These are phyloP conservation scores for Ophiostoma fasciatum DNA, from an alignment of 2,329 filamentous ascomycete species.

Conservation along the genomic window DNA sequence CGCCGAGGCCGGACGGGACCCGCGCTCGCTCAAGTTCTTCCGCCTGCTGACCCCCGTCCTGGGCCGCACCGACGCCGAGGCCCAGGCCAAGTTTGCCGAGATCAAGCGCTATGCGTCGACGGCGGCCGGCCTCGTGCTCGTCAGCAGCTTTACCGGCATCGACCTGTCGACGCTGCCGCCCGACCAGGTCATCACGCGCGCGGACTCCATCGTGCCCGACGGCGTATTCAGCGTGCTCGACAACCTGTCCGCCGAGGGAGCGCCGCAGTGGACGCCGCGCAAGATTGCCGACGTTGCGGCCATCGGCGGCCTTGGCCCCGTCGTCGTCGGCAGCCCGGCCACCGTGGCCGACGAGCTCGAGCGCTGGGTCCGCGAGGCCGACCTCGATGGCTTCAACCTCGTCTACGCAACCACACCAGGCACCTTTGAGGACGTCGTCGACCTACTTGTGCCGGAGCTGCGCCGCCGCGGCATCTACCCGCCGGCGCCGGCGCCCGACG, in stretches of 20 bases:
- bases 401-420: constrained; percentile 31
- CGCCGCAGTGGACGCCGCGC: constrained; percentile 7
- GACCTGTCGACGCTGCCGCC: constrained; percentile 13
- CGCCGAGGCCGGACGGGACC: constrained; percentile 9
- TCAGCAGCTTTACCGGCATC: constrained; percentile 12
- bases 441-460: constrained; percentile 49
- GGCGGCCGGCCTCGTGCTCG: constrained; percentile 10
- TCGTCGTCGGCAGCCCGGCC: constrained; percentile 45
- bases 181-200: constrained; percentile 11
- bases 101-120: constrained; percentile 9
- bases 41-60: constrained; percentile 10
- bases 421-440: constrained; percentile 50
- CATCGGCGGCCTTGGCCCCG: constrained; percentile 12
- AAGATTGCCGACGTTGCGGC: constrained; percentile 9
- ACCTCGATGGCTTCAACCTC: constrained; percentile 63
- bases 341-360: constrained; percentile 55
- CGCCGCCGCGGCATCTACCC: constrained; percentile 32
- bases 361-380: constrained; percentile 50
- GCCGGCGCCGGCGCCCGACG: not conserved
- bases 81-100: constrained; percentile 11
- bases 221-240: constrained; percentile 2
- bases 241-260: not conserved
- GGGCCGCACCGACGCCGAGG: constrained; percentile 11
- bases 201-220: constrained; percentile 1
- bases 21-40: constrained; percentile 11